Evolutionary conservation across 1,284 basidiomycete genomes (phyloP), one percentile per base, ranked within the genome.

Genomic region (Megacollybia platyphylla): DNA sequence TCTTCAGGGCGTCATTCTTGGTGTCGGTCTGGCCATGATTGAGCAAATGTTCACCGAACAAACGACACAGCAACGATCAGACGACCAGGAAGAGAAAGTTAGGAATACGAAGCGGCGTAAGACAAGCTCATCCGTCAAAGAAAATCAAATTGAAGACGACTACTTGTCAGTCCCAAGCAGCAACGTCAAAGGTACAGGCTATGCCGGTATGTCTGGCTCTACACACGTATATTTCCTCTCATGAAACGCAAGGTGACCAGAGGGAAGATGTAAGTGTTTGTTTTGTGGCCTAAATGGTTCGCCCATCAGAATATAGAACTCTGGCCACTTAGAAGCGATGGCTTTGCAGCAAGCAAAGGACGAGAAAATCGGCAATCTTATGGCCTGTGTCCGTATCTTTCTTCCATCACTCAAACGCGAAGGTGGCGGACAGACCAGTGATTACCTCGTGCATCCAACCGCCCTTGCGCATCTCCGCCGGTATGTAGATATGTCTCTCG

Each of bases 401-500:
- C 72, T 94, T 4, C 90, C 90, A 0, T 80, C 80, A 27, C 62
- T 89, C 5, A 74, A 81, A 49, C 76, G 90, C 36, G 59, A 65
- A 27, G 75, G 73, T 10, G 87, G 86, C 11, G 76, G 77, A 18
- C 75, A 75, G 47, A 75, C 87, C 1, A 88, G 86, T 49, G 90
- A 94, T 62, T 88, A 86, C 53, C 71, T 91, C 41, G 83, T 88
- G 7, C 87, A 92, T 55, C 89, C 89, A 1, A 91, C 87, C 1
- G 77, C 88, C 1, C 64, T 94, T 17, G 88, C 90, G 3, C 90
- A 92, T 59, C 76, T 96, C 39, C 76, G 91, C 36, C 68, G 91
- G 50, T 5, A 24, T 24, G 20, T 24, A 24, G 20, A 24, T 24
- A 24, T 24, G 3, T 24, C 20, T 24, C 20, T 24, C 20, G 3